phyloP scores from a whole-genome alignment of 2,329 filamentous ascomycete species.

The Elsinoe australis region DNA sequence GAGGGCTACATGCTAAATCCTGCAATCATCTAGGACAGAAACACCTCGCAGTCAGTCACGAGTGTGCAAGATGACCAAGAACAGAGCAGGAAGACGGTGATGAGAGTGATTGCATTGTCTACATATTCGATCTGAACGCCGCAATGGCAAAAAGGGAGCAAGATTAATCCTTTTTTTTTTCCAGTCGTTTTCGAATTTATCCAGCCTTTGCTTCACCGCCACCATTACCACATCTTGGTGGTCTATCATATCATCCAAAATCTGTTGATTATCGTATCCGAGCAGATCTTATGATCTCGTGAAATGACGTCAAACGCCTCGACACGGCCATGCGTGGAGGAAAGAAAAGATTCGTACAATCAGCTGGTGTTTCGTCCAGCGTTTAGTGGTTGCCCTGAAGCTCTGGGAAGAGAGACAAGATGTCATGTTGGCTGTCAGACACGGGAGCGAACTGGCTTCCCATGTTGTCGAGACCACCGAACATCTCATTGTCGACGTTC shows the following conservation, averaged over 20 bases:
- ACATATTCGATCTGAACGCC: background rate
- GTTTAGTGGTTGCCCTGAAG: constrained; percentile 20
- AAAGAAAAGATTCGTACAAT: constrained; percentile 8
- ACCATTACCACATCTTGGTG: background rate
- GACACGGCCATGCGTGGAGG: constrained; percentile 20
- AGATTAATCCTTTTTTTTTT: constrained; percentile 1
- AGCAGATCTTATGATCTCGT: background rate
- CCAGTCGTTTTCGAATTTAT: constrained; percentile 4
- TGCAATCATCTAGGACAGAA: no score
- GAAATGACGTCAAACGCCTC: constrained; percentile 16
- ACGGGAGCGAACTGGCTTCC: constrained; percentile 28
- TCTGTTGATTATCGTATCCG: background rate
- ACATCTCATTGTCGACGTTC: background rate
- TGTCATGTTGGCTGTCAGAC: constrained; percentile 24
- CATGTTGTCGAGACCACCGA: constrained; percentile 31
- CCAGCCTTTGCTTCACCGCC: background rate
- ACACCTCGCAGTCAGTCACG: no score
- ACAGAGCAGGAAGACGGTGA: no score
- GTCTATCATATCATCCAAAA: constrained; percentile 10
- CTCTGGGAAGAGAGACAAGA: constrained; percentile 26
- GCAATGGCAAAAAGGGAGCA: background rate
- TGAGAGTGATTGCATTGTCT: background rate
- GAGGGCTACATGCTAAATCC: no score
- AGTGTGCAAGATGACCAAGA: no score
- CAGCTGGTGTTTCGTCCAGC: no score